Evolutionary conservation across 768 basidiomycete species (phyloP).

Genomic region (Saitozyma sp.): DNA sequence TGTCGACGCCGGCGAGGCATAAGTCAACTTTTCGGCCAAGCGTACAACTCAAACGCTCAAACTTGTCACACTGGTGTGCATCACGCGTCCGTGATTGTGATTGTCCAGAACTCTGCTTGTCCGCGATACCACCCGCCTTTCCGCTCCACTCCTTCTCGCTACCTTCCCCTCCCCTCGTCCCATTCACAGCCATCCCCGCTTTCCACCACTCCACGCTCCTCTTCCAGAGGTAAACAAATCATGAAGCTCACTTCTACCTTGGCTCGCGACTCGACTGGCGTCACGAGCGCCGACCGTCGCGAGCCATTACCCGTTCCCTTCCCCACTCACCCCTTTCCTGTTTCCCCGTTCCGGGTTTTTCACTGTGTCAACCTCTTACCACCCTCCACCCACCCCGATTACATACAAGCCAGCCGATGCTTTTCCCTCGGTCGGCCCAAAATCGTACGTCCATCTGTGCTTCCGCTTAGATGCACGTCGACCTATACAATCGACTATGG

Average conservation of each 20-base stretch:
- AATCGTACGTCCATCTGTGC: not conserved
- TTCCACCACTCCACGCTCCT: too few species aligned
- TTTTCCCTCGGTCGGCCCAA: not conserved
- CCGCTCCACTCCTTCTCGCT: not conserved
- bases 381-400: too few species aligned
- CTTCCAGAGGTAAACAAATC: too few species aligned
- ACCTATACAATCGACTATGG: too few species aligned
- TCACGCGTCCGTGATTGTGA: not conserved
- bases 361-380: not conserved
- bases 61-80: not conserved
- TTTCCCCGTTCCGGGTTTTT: not conserved
- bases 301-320: too few species aligned
- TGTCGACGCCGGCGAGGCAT: slow-evolving; percentile 3
- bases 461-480: not conserved
- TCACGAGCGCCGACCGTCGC: too few species aligned
- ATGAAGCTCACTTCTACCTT: too few species aligned
- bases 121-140: not conserved
- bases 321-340: not conserved
- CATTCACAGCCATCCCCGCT: not conserved
- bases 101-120: not conserved
- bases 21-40: slow-evolving; percentile 1
- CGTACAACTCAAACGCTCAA: not conserved
- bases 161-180: not conserved
- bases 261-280: too few species aligned
- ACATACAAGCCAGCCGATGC: too few species aligned